A percentile compares a stretch with the other conserved stretches of the same genome.
These are phyloP conservation scores for Medicago lupulina DNA, from an alignment of 306 rosid genomes.

Conservation along the genomic window DNA sequence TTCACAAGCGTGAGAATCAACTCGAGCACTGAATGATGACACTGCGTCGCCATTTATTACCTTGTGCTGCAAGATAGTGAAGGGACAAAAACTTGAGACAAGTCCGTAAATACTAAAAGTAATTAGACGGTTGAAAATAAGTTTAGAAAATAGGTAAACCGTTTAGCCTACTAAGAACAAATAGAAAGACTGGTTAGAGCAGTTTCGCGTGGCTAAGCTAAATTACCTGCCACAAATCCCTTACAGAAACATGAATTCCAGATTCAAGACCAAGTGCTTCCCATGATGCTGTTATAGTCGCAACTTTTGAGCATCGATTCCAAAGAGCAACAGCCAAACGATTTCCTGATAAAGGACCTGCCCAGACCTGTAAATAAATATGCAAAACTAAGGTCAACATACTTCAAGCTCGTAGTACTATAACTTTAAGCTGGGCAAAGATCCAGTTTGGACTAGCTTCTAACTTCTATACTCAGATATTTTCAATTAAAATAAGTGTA, in stretches of 20 bases:
- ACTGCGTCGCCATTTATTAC: conserved; percentile 52
- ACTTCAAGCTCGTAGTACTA: background rate
- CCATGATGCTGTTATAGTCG: conserved; percentile 73
- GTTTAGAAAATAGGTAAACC: conserved; percentile 7
- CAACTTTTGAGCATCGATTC: conserved; percentile 76
- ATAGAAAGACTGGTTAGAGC: conserved; percentile 10
- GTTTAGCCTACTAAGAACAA: conserved; percentile 16
- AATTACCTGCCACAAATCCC: conserved; percentile 94
- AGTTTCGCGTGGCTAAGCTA: conserved; percentile 26
- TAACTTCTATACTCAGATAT: background rate
- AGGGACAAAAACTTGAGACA: conserved; percentile 34
- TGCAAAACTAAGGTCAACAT: conserved; percentile 19
- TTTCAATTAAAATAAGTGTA: background rate
- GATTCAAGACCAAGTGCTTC: conserved; percentile 70
- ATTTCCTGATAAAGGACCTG: conserved; percentile 84
- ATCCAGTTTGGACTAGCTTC: background rate
- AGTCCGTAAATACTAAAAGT: background rate
- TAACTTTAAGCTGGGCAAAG: background rate
- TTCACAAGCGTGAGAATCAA: conserved; percentile 66
- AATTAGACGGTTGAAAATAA: background rate
- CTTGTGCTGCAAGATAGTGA: conserved; percentile 69
- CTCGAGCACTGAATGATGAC: conserved; percentile 68
- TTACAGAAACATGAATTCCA: conserved; percentile 61
- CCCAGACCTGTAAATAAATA: conserved; percentile 74
- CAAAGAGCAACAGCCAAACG: conserved; percentile 78